These are phyloP conservation scores for Penicillium ucsense DNA, from an alignment of 495 filamentous ascomycete species.

Conservation along the genomic window DNA sequence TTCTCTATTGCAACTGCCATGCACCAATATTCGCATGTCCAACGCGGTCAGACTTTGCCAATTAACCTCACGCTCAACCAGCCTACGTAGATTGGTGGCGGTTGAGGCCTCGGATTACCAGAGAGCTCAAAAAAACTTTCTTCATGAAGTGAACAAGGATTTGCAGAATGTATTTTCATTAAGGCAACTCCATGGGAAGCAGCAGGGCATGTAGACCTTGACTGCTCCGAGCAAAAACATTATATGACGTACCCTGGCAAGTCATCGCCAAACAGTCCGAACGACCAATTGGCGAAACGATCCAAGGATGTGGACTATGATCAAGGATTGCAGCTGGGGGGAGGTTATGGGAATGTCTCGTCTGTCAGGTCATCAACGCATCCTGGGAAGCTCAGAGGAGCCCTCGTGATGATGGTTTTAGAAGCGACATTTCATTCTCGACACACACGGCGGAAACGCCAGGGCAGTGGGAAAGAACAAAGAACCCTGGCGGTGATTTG, in stretches of 20 bases:
- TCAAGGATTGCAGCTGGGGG: not conserved
- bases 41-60: conserved; percentile 59
- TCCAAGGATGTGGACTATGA: not conserved
- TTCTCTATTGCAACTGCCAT: too few relatives aligned
- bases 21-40: too few relatives aligned
- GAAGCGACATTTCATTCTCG: conserved; percentile 69
- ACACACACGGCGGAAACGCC: conserved; percentile 83
- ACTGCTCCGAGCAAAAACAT: too few relatives aligned
- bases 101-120: conserved; percentile 75
- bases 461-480: conserved; percentile 51
- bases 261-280: not conserved
- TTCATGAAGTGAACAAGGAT: conserved; percentile 34
- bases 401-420: conserved; percentile 99
- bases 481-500: conserved; percentile 75
- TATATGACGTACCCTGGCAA: conserved; percentile 9
- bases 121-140: conserved; percentile 50
- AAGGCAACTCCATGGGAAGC: too few relatives aligned
- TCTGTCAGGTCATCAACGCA: conserved; percentile 94
- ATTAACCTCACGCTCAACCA: conserved; percentile 62
- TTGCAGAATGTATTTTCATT: not conserved
- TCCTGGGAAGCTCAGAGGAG: conserved; percentile 80
- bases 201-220: too few relatives aligned
- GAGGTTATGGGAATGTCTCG: conserved; percentile 48
- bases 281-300: conserved; percentile 2
- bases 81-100: conserved; percentile 43